A percentile compares a stretch with the other conserved stretches of the same genome.
These are phyloP conservation scores for Mitosporidium daphniae DNA, from an alignment of 371 early-diverging fungal genomes.

Conservation along the genomic window DNA sequence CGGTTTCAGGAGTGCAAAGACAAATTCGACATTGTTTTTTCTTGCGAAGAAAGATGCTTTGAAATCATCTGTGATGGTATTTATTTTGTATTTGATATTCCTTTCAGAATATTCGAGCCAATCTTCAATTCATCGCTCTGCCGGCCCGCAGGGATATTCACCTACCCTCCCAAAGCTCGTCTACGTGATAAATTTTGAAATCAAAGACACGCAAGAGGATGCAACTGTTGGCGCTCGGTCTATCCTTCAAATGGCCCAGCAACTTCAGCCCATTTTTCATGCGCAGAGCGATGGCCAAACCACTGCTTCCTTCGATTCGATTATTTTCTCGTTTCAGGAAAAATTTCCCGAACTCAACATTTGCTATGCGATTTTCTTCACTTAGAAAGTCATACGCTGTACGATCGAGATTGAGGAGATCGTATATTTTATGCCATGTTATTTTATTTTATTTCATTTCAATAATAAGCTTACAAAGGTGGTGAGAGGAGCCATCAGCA, in stretches of 20 bases:
- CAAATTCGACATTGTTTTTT: constrained; percentile 60
- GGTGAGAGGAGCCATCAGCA: too few species aligned
- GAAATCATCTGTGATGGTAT: constrained; percentile 59
- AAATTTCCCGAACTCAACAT: too few species aligned
- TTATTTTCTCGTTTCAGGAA: too few species aligned
- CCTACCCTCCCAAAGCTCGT: constrained; percentile 34
- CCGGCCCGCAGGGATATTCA: not conserved
- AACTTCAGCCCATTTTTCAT: too few species aligned
- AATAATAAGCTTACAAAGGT: too few species aligned
- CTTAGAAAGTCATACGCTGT: too few species aligned
- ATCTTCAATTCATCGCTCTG: not conserved
- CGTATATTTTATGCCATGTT: too few species aligned
- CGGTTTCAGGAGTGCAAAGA: constrained; percentile 29
- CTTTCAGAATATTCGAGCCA: not conserved
- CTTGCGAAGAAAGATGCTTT: constrained; percentile 77
- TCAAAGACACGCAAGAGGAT: constrained; percentile 60
- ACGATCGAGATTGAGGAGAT: too few species aligned
- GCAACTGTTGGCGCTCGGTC: constrained; percentile 40
- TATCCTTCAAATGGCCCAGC: constrained; percentile 30
- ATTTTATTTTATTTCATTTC: too few species aligned
- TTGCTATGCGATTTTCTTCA: too few species aligned
- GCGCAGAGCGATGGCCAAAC: too few species aligned
- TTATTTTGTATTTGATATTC: not conserved
- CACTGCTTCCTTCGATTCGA: too few species aligned
- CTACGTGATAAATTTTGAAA: constrained; percentile 73